Evolutionary conservation across 768 basidiomycete genomes (phyloP), one percentile per base, ranked within the genome.

Genomic region (Agaricus sinodeliciosus): DNA sequence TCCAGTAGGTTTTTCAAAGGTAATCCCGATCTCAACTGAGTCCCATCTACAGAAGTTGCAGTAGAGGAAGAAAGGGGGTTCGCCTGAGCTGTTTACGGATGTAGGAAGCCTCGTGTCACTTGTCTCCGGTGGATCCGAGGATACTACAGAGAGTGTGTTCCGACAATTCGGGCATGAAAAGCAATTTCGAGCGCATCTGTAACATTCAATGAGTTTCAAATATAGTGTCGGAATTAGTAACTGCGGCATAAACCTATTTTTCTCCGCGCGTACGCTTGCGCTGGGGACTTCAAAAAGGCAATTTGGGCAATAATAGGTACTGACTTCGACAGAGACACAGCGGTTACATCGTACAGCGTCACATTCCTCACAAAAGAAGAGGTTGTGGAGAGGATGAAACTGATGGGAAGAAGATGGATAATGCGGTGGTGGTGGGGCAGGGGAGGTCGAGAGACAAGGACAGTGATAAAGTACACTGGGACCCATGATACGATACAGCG

Each of bases 311-410:
- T 92, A 97, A 67, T 98, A 99, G 40, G 90, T 91, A 65, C 91
- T 90, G 65, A 98, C 89, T 80, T 99, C 96, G 41, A 92, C 75
- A 7, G 85, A 79, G 2, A 95, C 91, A 61, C 96, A 99, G 58
- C 85, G 80, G 65, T 96, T 90, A 64, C 96, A 99, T 52, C 94
- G 76, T 41, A 99, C 80, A 1, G 90, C 87, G 67, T 98, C 95
- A 68, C 96, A 99, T 78, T 98, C 95, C 68, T 97, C 94, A 67
- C 96, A 99, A 67, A 98, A 98, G 69, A 92, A 96, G 7, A 99
- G 81, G 26, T 78, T 79, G 61, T 90, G 80, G 2, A 98, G 78
- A 5, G 86, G 79, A 60, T 94, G 90, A 64, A 94, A 91, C 59
- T 81, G 85, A 60, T 84, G 79, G 0, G 84, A 81, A 0, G 93